Evolutionary conservation across 306 rosid species (phyloP), one percentile per base, ranked within the genome.

Genomic region (Vigna trinervia): DNA sequence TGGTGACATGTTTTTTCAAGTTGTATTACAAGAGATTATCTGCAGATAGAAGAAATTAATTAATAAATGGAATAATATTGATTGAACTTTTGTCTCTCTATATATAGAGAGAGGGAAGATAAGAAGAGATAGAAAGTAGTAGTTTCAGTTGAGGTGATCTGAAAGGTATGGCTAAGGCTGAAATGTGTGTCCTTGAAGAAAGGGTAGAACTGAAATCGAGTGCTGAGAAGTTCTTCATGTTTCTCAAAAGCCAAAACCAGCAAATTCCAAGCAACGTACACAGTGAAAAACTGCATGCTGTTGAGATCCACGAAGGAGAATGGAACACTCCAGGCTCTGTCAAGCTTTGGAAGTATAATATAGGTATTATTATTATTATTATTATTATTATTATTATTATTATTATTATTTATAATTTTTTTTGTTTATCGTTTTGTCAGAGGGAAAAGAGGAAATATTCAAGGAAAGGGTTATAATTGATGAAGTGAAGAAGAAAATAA

Each of bases 371-470:
- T 60, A 36, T 4, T 30, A 30, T 30, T 30, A 28, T 28, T 28
- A 28, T 28, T 28, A 28, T 3, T 28, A 28, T 20, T 20, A 20
- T 20, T 20, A 20, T 20, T 20, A 20, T 20, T 20, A 20, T 20
- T 20, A 20, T 20, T 1, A 20, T 20, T 20, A 20, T 20, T 20
- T 20, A 20, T 20, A 28, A 28, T 3, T 28, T 28, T 2, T 28
- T 32, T 32, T 32, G 45, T 39, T 39, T 11, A 39, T 47, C 23
- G 14, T 0, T 69, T 13, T 1, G 5, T 22, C 34, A 73, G 81
- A 77, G 17, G 81, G 81, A 28, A 77, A 77, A 22, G 81, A 56
- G 39, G 81, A 77, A 66, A 68, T 32, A 43, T 77, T 77, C 38
- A 77, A 77, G 26, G 81, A 77, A 67, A 68, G 19, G 7, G 60